Conservation (phyloP, 106 monocot genomes). For the Triglochin maritima region DNA sequence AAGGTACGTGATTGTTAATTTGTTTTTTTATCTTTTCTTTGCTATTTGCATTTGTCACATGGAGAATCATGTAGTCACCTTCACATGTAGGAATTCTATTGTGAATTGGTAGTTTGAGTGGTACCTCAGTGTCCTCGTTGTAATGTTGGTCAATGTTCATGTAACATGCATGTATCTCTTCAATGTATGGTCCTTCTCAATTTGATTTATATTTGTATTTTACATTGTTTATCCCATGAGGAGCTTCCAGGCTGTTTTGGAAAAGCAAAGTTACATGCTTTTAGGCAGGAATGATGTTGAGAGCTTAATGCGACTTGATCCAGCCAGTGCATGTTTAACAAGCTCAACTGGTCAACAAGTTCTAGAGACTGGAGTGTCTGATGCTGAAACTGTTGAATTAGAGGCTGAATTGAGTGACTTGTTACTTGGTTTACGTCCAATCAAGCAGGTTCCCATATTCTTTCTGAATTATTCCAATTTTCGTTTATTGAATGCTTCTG, state of each 20-base stretch:
- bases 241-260: slow-evolving; percentile 66
- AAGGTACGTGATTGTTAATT: too few species aligned
- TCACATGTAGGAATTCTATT: too few species aligned
- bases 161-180: too few species aligned
- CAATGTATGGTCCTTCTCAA: too few species aligned
- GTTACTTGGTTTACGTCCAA: slow-evolving; percentile 62
- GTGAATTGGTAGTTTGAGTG: too few species aligned
- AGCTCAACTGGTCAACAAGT: slow-evolving; percentile 25
- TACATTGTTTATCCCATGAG: too few species aligned
- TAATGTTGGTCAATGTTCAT: too few species aligned
- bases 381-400: slow-evolving; percentile 60
- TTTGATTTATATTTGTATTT: too few species aligned
- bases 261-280: slow-evolving; percentile 95
- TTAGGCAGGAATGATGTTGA: slow-evolving; percentile 90
- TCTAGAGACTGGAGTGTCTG: slow-evolving; percentile 28
- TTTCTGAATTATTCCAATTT: background rate
- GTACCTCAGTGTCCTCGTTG: too few species aligned
- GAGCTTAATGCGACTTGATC: slow-evolving; percentile 76
- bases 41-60: too few species aligned
- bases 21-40: too few species aligned
- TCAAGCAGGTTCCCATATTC: slow-evolving; percentile 67
- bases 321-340: slow-evolving; percentile 61
- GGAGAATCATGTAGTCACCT: too few species aligned
- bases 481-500: background rate
- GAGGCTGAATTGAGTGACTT: slow-evolving; percentile 69